Conservation (phyloP, 306 rosid genomes). For the Cicer arietinum region DNA sequence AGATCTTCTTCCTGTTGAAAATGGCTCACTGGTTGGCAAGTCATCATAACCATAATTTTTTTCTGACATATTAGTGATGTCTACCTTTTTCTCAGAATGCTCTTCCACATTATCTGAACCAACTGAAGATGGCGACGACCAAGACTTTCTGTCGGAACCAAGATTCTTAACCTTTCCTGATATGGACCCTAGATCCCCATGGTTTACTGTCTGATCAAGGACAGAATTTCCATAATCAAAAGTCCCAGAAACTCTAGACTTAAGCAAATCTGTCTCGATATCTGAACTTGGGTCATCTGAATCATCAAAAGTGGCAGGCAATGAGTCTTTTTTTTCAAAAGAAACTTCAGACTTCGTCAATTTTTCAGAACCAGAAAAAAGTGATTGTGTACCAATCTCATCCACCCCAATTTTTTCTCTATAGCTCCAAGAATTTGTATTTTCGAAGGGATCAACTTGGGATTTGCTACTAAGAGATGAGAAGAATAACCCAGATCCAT, state of each 20-base stretch:
- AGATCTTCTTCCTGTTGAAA: conserved; percentile 49
- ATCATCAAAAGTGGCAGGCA: conserved; percentile 74
- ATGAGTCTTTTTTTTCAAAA: conserved; percentile 56
- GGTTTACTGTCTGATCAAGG: conserved; percentile 48
- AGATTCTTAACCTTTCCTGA: conserved; percentile 46
- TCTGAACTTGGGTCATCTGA: conserved; percentile 79
- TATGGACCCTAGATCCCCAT: conserved; percentile 54
- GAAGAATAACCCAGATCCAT: conserved; percentile 53
- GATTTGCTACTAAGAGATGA: conserved; percentile 55
- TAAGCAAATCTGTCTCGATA: conserved; percentile 56
- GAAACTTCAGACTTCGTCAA: conserved; percentile 49
- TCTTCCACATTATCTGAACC: conserved; percentile 49
- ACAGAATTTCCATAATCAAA: conserved; percentile 47
- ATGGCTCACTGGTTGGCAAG: conserved; percentile 37
- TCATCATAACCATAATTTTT: conserved; percentile 47
- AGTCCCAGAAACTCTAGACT: conserved; percentile 52
- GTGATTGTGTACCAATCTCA: conserved; percentile 50
- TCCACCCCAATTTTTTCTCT: conserved; percentile 50
- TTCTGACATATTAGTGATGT: conserved; percentile 42
- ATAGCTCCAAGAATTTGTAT: conserved; percentile 54
- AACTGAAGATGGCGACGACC: conserved; percentile 52
- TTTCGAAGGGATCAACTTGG: conserved; percentile 49
- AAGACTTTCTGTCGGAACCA: conserved; percentile 47
- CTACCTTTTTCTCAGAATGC: conserved; percentile 42
- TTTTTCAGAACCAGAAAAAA: conserved; percentile 60